Evolutionary conservation across 2,329 filamentous ascomycete genomes (phyloP).

Genomic region (Thermoascus crustaceus): DNA sequence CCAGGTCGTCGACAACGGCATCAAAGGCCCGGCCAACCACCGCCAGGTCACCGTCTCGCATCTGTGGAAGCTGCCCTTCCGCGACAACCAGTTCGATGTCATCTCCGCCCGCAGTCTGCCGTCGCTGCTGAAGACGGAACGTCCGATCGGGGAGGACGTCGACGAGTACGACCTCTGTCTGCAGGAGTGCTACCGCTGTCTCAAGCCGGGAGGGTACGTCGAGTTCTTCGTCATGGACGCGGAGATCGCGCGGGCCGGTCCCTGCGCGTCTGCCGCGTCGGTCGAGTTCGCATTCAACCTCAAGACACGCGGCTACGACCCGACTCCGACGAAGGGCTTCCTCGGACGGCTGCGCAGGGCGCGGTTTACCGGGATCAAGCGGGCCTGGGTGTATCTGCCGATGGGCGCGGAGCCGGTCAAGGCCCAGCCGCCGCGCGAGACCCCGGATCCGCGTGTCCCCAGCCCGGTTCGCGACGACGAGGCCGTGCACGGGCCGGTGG

Average conservation of each 20-base stretch:
- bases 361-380: slow-evolving; percentile 71
- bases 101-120: slow-evolving; percentile 84
- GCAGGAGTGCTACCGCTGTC: slow-evolving; percentile 76
- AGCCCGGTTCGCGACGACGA: slow-evolving; percentile 45
- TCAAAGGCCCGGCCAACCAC: slow-evolving; percentile 81
- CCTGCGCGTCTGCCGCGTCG: slow-evolving; percentile 68
- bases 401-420: slow-evolving; percentile 54
- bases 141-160: slow-evolving; percentile 55
- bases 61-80: slow-evolving; percentile 76
- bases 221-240: slow-evolving; percentile 88
- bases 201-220: slow-evolving; percentile 87
- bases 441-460: slow-evolving; percentile 29
- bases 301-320: slow-evolving; percentile 82
- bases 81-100: slow-evolving; percentile 78
- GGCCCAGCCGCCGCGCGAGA: slow-evolving; percentile 36
- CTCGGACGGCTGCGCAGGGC: slow-evolving; percentile 63
- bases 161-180: slow-evolving; percentile 88
- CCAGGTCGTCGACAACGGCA: slow-evolving; percentile 63
- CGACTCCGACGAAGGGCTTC: slow-evolving; percentile 73
- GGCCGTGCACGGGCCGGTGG: slow-evolving; percentile 48
- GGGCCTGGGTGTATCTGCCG: slow-evolving; percentile 82
- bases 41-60: slow-evolving; percentile 69
- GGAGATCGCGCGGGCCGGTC: slow-evolving; percentile 77
- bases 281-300: slow-evolving; percentile 90
- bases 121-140: slow-evolving; percentile 63